phyloP scores from a whole-genome alignment of 75 land plant species.

The Isoetes taiwanensis region DNA sequence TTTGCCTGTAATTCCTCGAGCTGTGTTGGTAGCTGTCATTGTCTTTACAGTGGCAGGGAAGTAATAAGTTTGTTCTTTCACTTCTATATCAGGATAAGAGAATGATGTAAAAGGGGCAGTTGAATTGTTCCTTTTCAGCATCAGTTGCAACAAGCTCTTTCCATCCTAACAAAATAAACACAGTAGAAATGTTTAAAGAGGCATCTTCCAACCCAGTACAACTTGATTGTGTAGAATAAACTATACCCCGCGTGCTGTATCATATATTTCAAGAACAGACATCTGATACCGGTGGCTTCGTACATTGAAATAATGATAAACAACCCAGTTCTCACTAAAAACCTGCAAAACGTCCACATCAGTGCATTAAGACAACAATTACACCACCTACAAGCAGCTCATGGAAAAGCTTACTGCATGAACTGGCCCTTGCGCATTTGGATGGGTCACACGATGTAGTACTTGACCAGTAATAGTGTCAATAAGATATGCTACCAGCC shows the following conservation, averaged over 20 bases:
- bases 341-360: constrained; percentile 36
- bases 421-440: constrained; percentile 79
- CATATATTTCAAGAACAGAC: constrained; percentile 92
- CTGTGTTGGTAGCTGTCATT: constrained; percentile 67
- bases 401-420: constrained; percentile 54
- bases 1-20: constrained; percentile 87
- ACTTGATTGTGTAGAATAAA: background rate
- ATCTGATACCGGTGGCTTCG: constrained; percentile 85
- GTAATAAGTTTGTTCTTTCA: constrained; percentile 77
- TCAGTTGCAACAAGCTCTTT: constrained; percentile 68
- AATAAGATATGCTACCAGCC: constrained; percentile 74
- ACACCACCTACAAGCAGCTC: background rate
- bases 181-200: background rate
- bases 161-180: constrained; percentile 43
- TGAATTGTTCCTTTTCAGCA: constrained; percentile 79
- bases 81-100: constrained; percentile 52
- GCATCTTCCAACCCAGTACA: background rate
- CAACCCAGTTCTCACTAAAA: constrained; percentile 93
- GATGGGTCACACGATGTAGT: constrained; percentile 70
- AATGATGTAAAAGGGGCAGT: constrained; percentile 69
- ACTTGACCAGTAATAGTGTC: constrained; percentile 88
- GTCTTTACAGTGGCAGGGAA: constrained; percentile 79
- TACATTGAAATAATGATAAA: constrained; percentile 96
- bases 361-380: background rate
- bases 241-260: constrained; percentile 79